These are phyloP conservation scores for Papiliotrema nemorosa DNA, from an alignment of 1,284 basidiomycete species.

Conservation along the genomic window DNA sequence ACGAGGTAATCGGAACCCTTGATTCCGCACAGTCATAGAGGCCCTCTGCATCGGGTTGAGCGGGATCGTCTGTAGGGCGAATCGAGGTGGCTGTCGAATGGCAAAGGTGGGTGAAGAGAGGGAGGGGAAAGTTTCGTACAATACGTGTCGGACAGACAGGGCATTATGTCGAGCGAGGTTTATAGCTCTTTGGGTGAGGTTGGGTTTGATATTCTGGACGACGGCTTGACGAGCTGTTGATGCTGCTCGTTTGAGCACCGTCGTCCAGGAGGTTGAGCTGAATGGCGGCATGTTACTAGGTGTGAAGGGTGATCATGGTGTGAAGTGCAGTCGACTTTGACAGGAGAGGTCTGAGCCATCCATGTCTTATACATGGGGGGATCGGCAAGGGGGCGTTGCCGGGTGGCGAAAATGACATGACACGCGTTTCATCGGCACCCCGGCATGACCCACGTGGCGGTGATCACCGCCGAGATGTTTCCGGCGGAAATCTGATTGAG, in stretches of 20 bases:
- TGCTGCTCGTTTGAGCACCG: constrained; percentile 17
- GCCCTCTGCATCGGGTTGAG: constrained; percentile 2
- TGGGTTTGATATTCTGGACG: neutral
- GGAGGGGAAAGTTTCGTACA: constrained; percentile 25
- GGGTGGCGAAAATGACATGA: no score
- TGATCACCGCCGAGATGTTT: neutral
- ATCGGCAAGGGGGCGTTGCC: no score
- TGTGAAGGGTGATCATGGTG: neutral
- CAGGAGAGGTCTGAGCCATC: neutral
- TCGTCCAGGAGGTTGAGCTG: constrained; percentile 21
- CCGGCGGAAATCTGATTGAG: no score
- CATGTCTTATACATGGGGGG: neutral
- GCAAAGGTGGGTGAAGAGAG: constrained; percentile 16
- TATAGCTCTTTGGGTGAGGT: constrained; percentile 5
- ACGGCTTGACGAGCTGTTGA: constrained; percentile 15
- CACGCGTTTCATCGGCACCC: neutral
- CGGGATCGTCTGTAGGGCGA: constrained; percentile 14
- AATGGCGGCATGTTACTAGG: constrained; percentile 24
- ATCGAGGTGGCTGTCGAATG: constrained; percentile 2
- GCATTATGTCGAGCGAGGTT: constrained; percentile 1
- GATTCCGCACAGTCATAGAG: neutral
- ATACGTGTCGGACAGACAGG: constrained; percentile 6
- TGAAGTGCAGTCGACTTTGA: neutral
- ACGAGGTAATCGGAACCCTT: constrained; percentile 5
- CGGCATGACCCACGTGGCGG: no score